phyloP scores from a whole-genome alignment of 225 moss, liverwort and hornwort genomes.

The Neckera pumila region DNA sequence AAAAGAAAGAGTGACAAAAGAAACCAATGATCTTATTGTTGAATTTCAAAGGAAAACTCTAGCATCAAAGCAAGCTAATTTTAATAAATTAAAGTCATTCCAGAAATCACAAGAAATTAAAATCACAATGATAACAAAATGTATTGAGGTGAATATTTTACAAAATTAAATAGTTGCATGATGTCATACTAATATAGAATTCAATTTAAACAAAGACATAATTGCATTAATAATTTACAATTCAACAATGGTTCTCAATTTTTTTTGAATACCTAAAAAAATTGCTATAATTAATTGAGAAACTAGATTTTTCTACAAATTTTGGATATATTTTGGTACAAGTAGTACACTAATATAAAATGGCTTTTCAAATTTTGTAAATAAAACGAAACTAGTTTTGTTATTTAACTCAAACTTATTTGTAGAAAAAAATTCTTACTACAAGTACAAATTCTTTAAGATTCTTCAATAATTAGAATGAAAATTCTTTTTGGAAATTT shows the following conservation, averaged over 20 bases:
- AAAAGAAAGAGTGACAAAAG: background rate
- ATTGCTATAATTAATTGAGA: no score
- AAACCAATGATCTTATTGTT: background rate
- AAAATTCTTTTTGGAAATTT: background rate
- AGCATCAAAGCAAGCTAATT: background rate
- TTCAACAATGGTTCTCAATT: fast-evolving
- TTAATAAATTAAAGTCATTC: background rate
- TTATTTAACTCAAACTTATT: no score
- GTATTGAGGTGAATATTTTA: background rate
- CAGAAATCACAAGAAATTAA: background rate
- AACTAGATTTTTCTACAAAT: background rate
- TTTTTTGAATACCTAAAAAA: background rate
- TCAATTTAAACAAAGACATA: fast-evolving
- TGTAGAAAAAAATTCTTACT: fast-evolving
- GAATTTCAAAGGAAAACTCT: background rate
- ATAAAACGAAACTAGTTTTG: fast-evolving
- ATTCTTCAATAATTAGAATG: background rate
- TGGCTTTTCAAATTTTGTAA: no score
- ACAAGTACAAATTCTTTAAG: background rate
- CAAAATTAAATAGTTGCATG: background rate
- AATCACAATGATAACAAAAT: background rate
- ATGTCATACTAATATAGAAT: background rate
- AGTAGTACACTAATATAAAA: fast-evolving
- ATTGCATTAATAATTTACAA: no score
- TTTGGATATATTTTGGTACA: fast-evolving